phyloP scores from a whole-genome alignment of 1,139 yeast species.

The Yamadazyma dushanensis region DNA sequence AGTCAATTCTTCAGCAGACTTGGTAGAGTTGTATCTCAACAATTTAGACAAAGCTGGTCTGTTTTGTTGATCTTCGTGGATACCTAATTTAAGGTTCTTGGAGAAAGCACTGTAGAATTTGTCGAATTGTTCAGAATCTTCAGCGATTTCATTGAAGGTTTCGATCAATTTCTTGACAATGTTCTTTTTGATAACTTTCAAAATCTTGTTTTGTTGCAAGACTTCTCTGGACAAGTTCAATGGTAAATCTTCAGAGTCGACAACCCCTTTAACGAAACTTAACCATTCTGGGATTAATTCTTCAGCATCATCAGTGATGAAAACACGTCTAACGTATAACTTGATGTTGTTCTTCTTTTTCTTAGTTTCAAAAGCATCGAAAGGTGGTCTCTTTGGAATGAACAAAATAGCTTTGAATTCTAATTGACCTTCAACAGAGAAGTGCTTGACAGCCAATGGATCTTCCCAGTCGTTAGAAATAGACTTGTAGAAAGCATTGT shows the following conservation, averaged over 20 bases:
- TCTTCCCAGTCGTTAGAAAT: conserved; percentile 99
- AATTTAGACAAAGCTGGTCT: conserved; percentile 93
- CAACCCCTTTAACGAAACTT: conserved; percentile 97
- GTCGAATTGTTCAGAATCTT: conserved; percentile 97
- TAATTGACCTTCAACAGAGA: conserved; percentile 99
- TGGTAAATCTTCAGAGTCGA: conserved; percentile 99
- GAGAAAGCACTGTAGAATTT: conserved; percentile 98
- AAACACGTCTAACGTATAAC: conserved; percentile 98
- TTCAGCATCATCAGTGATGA: conserved; percentile 99
- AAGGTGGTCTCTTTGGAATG: conserved; percentile 99
- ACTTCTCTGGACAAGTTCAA: conserved; percentile 99
- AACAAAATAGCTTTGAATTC: conserved; percentile 98
- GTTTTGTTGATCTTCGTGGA: conserved; percentile 99
- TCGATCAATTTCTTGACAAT: conserved; percentile 98
- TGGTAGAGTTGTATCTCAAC: conserved; percentile 96
- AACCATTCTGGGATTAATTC: conserved; percentile 99
- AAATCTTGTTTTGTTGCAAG: conserved; percentile 99
- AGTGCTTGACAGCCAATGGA: conserved; percentile 99
- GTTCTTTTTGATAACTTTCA: conserved; percentile 99
- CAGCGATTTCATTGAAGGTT: conserved; percentile 98
- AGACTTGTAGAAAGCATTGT: conserved; percentile 98
- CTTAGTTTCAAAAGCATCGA: conserved; percentile 94
- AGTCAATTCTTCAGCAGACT: conserved; percentile 90
- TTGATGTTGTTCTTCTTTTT: conserved; percentile 99
- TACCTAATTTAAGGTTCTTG: conserved; percentile 98